Evolutionary conservation across 1,284 basidiomycete species (phyloP).

Genomic region (Cutaneotrichosporon mucoides): DNA sequence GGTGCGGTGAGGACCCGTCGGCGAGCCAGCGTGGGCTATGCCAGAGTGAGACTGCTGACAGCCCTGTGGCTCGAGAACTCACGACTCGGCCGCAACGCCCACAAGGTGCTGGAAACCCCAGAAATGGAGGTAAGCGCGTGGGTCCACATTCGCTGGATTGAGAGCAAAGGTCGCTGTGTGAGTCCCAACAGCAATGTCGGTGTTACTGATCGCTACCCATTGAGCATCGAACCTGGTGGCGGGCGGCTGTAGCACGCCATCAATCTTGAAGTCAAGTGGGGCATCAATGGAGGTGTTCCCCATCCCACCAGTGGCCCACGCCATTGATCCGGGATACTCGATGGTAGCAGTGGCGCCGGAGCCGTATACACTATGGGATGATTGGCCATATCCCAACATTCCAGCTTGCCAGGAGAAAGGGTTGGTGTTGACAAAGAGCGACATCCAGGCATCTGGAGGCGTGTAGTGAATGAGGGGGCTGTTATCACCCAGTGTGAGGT

Average conservation of each 20-base stretch:
- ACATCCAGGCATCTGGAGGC: not conserved
- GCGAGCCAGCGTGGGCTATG: too few relatives aligned
- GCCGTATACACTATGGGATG: not conserved
- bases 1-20: too few relatives aligned
- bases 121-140: not conserved
- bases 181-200: not conserved
- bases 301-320: not conserved
- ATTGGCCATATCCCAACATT: not conserved
- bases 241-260: not conserved
- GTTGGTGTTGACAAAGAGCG: not conserved
- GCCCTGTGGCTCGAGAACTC: not conserved
- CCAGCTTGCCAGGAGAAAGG: not conserved
- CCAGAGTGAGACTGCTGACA: too few relatives aligned
- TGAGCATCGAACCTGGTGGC: not conserved
- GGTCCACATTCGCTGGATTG: not conserved
- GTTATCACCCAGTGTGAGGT: not conserved
- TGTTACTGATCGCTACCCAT: not conserved
- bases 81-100: not conserved
- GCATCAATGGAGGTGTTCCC: not conserved
- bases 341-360: not conserved
- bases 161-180: not conserved
- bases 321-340: not conserved
- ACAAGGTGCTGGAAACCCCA: not conserved
- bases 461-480: not conserved
- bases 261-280: not conserved